These are phyloP conservation scores for Apium graveolens DNA, from an alignment of 129 eudicot genomes.

Conservation along the genomic window DNA sequence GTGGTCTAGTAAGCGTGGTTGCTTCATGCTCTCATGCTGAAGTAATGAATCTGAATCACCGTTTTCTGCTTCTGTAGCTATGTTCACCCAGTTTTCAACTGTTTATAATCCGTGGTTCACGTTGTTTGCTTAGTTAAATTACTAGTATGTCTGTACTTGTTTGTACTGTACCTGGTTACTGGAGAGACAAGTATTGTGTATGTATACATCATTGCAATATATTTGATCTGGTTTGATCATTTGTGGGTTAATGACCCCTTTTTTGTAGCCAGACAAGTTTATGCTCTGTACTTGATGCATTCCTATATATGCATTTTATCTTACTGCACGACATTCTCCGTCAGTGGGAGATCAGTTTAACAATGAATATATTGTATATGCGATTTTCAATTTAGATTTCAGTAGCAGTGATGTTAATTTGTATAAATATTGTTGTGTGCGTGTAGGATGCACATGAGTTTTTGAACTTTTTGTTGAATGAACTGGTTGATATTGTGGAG, in stretches of 20 bases:
- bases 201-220: slow-evolving; percentile 3
- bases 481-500: slow-evolving; percentile 88
- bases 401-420: not conserved
- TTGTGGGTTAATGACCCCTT: not conserved
- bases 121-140: not conserved
- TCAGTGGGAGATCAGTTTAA: not conserved
- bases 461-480: slow-evolving; percentile 78
- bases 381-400: not conserved
- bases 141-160: not conserved
- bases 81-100: not conserved
- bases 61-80: not conserved
- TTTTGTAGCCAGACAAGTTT: not conserved
- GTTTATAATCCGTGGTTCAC: not conserved
- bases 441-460: slow-evolving; percentile 95
- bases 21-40: not conserved
- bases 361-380: not conserved
- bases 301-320: not conserved
- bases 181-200: not conserved
- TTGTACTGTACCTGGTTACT: too few species aligned
- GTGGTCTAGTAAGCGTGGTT: not conserved
- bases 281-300: not conserved
- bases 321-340: not conserved
- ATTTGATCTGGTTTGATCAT: too few species aligned
- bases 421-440: not conserved
- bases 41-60: not conserved